Evolutionary conservation across 306 rosid species (phyloP).

Genomic region (Castanospermum australe): DNA sequence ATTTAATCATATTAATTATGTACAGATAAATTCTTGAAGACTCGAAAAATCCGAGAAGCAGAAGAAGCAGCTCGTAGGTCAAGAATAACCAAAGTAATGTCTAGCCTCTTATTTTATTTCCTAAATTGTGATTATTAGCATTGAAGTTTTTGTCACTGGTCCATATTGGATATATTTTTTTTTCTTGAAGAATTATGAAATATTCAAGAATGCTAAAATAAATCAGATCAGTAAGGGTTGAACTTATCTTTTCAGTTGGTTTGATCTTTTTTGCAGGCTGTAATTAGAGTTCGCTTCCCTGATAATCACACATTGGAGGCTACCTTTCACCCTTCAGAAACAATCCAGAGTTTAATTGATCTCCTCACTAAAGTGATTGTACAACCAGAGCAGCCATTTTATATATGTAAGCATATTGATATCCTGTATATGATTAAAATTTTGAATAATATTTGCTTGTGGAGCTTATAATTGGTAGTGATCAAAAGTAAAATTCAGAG

Average conservation of each 20-base stretch:
- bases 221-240: background rate
- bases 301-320: constrained; percentile 91
- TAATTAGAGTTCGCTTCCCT: constrained; percentile 87
- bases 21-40: constrained; percentile 78
- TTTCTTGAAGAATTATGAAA: background rate
- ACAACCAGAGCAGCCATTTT: constrained; percentile 69
- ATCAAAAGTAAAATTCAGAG: background rate
- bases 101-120: background rate
- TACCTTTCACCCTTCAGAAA: constrained; percentile 81
- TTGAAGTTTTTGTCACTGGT: background rate
- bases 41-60: constrained; percentile 81
- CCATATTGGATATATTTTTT: background rate
- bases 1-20: background rate
- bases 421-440: background rate
- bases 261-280: constrained; percentile 54
- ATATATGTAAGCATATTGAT: constrained; percentile 66
- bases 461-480: background rate
- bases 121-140: background rate
- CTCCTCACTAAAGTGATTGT: constrained; percentile 74
- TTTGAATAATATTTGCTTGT: background rate
- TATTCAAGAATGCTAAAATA: background rate
- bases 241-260: constrained; percentile 11
- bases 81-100: constrained; percentile 65
- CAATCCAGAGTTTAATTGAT: constrained; percentile 70
- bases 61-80: constrained; percentile 85